phyloP scores from a whole-genome alignment of 2,329 filamentous ascomycete genomes.

The Orbilia blumenaviensis region DNA sequence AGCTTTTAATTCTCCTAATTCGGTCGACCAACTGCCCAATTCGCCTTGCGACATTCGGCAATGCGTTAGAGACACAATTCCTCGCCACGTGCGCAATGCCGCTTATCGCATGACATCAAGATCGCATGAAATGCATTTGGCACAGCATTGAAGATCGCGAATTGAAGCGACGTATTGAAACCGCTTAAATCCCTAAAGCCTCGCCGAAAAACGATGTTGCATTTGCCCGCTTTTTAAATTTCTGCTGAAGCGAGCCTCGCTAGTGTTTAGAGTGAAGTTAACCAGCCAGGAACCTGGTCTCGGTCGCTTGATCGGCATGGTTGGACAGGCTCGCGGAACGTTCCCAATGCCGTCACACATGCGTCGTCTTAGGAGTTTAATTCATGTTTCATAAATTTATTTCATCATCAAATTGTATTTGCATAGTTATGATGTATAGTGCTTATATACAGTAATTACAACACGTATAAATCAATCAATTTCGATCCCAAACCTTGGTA shows the following conservation, averaged over 20 bases:
- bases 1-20: too few species aligned
- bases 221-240: neutral
- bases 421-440: too few species aligned
- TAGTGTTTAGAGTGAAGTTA: neutral
- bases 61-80: too few species aligned
- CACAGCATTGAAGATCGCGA: neutral
- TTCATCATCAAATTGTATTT: too few species aligned
- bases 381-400: too few species aligned
- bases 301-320: neutral
- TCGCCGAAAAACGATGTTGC: neutral
- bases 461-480: too few species aligned
- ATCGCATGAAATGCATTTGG: neutral
- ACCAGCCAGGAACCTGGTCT: neutral
- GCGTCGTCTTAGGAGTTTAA: too few species aligned
- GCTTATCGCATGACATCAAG: constrained; percentile 6
- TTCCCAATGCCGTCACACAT: neutral
- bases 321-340: neutral
- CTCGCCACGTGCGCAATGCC: neutral
- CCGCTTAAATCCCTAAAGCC: neutral
- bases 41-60: too few species aligned
- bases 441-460: too few species aligned
- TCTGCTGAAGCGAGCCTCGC: too few species aligned
- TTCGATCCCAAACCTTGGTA: too few species aligned
- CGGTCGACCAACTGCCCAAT: too few species aligned
- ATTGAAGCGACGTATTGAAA: neutral